These are phyloP conservation scores for Heimioporus retisporus DNA, from an alignment of 1,284 basidiomycete species.

Conservation along the genomic window DNA sequence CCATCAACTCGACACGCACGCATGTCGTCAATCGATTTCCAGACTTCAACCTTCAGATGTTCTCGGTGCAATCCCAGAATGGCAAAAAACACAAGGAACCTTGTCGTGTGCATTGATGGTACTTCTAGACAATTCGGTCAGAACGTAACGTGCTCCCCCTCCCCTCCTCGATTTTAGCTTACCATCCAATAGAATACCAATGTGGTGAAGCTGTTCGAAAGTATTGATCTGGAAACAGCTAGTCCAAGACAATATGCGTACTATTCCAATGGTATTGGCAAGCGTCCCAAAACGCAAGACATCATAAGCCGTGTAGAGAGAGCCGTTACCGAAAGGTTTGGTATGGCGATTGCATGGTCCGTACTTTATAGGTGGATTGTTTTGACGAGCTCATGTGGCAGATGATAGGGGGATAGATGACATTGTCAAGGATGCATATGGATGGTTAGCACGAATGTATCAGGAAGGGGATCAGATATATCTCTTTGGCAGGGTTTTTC, in stretches of 20 bases:
- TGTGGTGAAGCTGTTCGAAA: constrained; percentile 37
- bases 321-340: constrained; percentile 20
- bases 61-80: constrained; percentile 1
- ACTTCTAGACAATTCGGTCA: constrained; percentile 23
- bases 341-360: constrained; percentile 40
- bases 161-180: no score
- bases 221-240: constrained; percentile 24
- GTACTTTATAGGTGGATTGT: background rate
- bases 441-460: constrained; percentile 52
- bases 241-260: constrained; percentile 33
- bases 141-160: constrained; percentile 21
- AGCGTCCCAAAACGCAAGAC: constrained; percentile 29
- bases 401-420: no score
- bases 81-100: constrained; percentile 6
- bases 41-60: constrained; percentile 4
- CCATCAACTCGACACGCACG: background rate
- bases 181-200: constrained; percentile 24
- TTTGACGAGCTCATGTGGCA: no score
- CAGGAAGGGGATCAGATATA: constrained; percentile 49
- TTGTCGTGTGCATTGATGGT: constrained; percentile 24
- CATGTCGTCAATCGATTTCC: background rate
- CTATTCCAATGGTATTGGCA: constrained; percentile 48
- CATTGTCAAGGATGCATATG: constrained; percentile 40
- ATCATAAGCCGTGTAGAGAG: constrained; percentile 10
- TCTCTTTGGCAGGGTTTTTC: constrained; percentile 47